phyloP scores from a whole-genome alignment of 108 stramenopile genomes.

The Fistulifera solaris region DNA sequence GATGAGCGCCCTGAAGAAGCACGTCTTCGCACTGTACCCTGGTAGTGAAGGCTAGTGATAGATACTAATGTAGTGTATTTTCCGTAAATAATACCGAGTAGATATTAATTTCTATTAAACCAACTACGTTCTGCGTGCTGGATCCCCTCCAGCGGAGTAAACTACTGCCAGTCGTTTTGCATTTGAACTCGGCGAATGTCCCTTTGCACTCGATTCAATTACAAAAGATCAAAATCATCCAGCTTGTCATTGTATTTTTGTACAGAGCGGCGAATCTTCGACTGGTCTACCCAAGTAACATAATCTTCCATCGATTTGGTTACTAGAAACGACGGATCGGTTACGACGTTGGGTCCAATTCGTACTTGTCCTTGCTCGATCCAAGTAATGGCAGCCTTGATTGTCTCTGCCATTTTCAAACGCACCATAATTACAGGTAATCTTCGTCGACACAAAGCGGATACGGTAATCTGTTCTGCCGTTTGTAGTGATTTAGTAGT shows the following conservation, averaged over 20 bases:
- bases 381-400: constrained; percentile 87
- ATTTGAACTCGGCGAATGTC: no score
- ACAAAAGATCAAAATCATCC: constrained; percentile 98
- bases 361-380: constrained; percentile 97
- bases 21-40: no score
- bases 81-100: no score
- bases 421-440: constrained; percentile 98
- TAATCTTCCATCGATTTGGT: constrained; percentile 96
- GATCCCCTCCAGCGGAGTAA: no score
- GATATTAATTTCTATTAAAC: no score
- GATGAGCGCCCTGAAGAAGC: no score
- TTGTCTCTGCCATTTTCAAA: constrained; percentile 95
- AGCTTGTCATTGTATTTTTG: constrained; percentile 97
- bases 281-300: constrained; percentile 96
- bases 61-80: no score
- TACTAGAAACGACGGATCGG: constrained; percentile 95
- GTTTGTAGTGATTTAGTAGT: constrained; percentile 81
- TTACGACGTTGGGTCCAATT: constrained; percentile 96
- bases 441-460: constrained; percentile 90
- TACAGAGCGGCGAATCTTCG: constrained; percentile 91
- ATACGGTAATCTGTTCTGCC: constrained; percentile 89
- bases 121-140: no score
- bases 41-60: no score
- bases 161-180: no score
- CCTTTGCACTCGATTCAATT: constrained; percentile 10